Evolutionary conservation across 2,329 filamentous ascomycete genomes (phyloP).

Genomic region (Fusarium falciforme): DNA sequence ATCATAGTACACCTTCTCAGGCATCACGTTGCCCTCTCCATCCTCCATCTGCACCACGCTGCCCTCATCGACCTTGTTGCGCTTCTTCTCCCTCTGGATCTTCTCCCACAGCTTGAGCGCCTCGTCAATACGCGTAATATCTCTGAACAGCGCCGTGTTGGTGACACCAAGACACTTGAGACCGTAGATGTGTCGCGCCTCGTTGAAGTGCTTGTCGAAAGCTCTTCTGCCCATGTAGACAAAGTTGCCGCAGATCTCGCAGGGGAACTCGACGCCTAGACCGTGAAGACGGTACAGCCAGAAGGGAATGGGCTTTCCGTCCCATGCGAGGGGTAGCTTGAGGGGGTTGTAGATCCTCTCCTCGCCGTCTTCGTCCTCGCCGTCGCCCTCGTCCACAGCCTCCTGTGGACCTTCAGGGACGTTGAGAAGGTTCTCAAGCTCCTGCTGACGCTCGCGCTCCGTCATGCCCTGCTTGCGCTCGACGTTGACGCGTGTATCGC

Average conservation of each 20-base stretch:
- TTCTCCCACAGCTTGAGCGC: slow-evolving; percentile 92
- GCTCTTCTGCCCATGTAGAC: slow-evolving; percentile 98
- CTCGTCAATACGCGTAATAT: slow-evolving; percentile 93
- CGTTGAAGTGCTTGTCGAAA: slow-evolving; percentile 99
- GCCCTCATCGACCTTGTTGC: slow-evolving; percentile 78
- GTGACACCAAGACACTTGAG: slow-evolving; percentile 94
- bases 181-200: slow-evolving; percentile 91
- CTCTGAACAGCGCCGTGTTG: slow-evolving; percentile 89
- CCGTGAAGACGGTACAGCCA: slow-evolving; percentile 99
- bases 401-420: slow-evolving; percentile 47
- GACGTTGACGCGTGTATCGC: slow-evolving; percentile 92
- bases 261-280: slow-evolving; percentile 92
- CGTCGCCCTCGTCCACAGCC: slow-evolving; percentile 66
- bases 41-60: slow-evolving; percentile 99
- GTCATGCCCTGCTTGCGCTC: slow-evolving; percentile 98
- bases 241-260: slow-evolving; percentile 97
- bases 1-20: slow-evolving; percentile 97
- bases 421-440: slow-evolving; percentile 85
- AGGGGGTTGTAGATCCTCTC: slow-evolving; percentile 97
- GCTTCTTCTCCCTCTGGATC: slow-evolving; percentile 87
- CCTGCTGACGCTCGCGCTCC: slow-evolving; percentile 92
- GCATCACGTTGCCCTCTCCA: slow-evolving; percentile 97
- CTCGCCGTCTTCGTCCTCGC: slow-evolving; percentile 80
- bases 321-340: slow-evolving; percentile 96
- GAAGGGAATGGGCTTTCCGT: slow-evolving; percentile 98